Evolutionary conservation across 192 early-diverging fungal genomes (phyloP).

Genomic region (Coemansia sp.): DNA sequence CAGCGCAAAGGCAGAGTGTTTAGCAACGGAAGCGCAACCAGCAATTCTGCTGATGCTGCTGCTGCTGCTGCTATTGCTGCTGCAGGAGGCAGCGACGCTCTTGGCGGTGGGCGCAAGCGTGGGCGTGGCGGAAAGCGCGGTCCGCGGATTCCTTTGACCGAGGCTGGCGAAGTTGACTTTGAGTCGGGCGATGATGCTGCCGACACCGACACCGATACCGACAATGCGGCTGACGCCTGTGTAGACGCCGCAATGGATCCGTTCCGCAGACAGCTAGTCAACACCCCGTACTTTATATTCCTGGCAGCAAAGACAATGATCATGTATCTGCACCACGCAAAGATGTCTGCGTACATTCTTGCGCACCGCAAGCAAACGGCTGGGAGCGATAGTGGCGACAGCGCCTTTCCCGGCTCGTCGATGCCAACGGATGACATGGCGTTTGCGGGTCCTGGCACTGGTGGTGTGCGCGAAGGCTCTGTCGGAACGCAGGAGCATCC

Average conservation of each 20-base stretch:
- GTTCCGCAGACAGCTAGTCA: slow-evolving; percentile 47
- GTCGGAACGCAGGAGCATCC: slow-evolving; percentile 7
- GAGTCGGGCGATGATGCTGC: slow-evolving; percentile 20
- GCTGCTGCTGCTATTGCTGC: slow-evolving; percentile 4
- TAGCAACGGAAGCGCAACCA: neutral
- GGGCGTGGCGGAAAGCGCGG: slow-evolving; percentile 15
- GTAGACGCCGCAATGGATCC: slow-evolving; percentile 21
- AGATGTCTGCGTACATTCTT: slow-evolving; percentile 52
- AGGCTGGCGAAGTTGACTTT: slow-evolving; percentile 36
- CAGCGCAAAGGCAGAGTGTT: slow-evolving; percentile 1
- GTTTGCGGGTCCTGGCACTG: neutral
- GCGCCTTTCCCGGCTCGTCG: slow-evolving; percentile 37
- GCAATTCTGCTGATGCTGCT: neutral
- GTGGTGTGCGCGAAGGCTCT: neutral
- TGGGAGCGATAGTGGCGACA: slow-evolving; percentile 13
- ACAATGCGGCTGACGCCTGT: neutral
- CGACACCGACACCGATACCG: neutral
- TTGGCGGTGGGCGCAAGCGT: neutral
- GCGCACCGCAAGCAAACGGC: slow-evolving; percentile 35
- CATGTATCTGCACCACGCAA: slow-evolving; percentile 56
- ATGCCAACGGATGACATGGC: slow-evolving; percentile 15
- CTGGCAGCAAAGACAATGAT: slow-evolving; percentile 55
- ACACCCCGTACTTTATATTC: slow-evolving; percentile 51
- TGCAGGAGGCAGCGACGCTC: neutral
- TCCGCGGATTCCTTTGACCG: slow-evolving; percentile 15